phyloP scores from a whole-genome alignment of 2,329 filamentous ascomycete genomes.

The Lachnellula subtilissima region DNA sequence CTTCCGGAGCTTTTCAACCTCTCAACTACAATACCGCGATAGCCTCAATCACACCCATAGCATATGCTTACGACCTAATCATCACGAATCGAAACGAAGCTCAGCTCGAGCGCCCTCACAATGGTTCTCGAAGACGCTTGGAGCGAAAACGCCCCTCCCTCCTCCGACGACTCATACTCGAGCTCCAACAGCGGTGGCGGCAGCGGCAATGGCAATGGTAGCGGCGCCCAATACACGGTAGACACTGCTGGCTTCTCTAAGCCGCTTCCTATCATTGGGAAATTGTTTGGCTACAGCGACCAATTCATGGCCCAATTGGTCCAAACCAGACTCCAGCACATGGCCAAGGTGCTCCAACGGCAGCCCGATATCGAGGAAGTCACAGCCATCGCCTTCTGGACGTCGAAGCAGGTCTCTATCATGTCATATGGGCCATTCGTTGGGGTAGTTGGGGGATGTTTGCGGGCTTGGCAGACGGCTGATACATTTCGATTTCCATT shows the following conservation, averaged over 20 bases:
- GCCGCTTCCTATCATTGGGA: slow-evolving; percentile 24
- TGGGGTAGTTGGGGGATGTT: slow-evolving; percentile 23
- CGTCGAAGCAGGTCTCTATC: slow-evolving; percentile 24
- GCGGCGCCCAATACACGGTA: neutral
- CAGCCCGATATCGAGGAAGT: slow-evolving; percentile 25
- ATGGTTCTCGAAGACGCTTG: slow-evolving; percentile 27
- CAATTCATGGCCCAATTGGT: slow-evolving; percentile 1
- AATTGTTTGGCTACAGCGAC: slow-evolving; percentile 20
- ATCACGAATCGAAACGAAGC: neutral
- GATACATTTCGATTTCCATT: slow-evolving; percentile 28
- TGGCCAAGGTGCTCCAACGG: slow-evolving; percentile 15
- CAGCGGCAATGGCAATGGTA: neutral
- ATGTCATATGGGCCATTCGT: slow-evolving; percentile 23
- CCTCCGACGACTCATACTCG: slow-evolving; percentile 26
- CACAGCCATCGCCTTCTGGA: slow-evolving; percentile 24
- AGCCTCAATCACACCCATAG: neutral
- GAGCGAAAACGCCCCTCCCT: slow-evolving; percentile 21
- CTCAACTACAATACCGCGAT: neutral
- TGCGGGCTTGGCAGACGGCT: slow-evolving; percentile 20
- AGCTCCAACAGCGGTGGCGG: neutral
- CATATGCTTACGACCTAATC: neutral
- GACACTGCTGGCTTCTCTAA: slow-evolving; percentile 5
- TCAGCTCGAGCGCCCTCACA: neutral
- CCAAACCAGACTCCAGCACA: slow-evolving; percentile 3
- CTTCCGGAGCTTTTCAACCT: neutral